Evolutionary conservation across 306 rosid species (phyloP), one percentile per base, ranked within the genome.

Genomic region (Vigna angularis): DNA sequence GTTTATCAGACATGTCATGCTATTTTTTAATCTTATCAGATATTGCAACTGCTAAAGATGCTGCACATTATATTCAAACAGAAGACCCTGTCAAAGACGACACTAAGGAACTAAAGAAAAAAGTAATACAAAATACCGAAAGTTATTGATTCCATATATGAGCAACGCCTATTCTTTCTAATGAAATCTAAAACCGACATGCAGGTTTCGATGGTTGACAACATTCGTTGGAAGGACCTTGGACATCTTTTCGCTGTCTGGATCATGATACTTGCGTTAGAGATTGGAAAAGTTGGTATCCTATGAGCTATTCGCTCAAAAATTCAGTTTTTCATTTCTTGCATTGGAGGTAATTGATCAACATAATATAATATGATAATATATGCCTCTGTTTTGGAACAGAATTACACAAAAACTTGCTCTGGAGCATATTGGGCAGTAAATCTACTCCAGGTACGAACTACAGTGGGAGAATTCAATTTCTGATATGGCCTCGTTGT

Each of bases 141-240:
- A 49, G 0, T 18, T 79, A 6, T 5, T 72, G 40, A 18, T 80
- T 80, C 10, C 38, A 42, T 66, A 2, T 18, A 64, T 72, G 48
- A 62, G 14, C 51, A 72, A 65, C 16, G 42, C 13, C n/a, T 56
- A 26, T 13, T 18, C 1, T 30, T 78, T 52, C 52, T 57, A 70
- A 70, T 72, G 74, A 44, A 48, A 22, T 48, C 6, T 56, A 59
- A 58, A 67, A 18, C 44, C 34, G 7, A 8, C 53, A 65, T 80
- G 79, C 84, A 91, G 97, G 81, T 78, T 63, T 72, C 91, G 22
- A 7, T 79, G 7, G 1, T 77, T 7, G 81, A 74, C 68, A 88
- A 85, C 78, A 73, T 86, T 61, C 69, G 62, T 36, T 91, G 93
- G 97, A 88, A 88, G 72, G 91, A 91, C 67, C 24, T 85, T 62